These are phyloP conservation scores for Microcyclospora tardicrescens DNA, from an alignment of 2,329 filamentous ascomycete species.

Conservation along the genomic window DNA sequence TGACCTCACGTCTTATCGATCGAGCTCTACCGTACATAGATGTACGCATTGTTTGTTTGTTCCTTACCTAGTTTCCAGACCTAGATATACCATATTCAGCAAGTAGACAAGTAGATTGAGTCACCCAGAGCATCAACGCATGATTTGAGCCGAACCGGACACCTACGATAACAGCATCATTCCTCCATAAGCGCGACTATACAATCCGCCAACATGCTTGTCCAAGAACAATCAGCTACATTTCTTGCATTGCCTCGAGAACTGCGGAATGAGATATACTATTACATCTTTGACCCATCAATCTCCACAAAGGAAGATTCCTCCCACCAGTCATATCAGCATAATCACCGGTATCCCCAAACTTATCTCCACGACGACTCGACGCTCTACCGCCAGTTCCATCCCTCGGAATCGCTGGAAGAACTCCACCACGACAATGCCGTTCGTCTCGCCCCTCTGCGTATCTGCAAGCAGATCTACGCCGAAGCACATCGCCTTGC, in stretches of 20 bases:
- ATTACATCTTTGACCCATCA: conserved; percentile 13
- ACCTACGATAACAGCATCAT: too few species aligned
- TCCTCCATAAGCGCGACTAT: too few species aligned
- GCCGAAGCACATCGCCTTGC: conserved; percentile 20
- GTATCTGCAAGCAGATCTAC: conserved; percentile 16
- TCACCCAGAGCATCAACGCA: too few species aligned
- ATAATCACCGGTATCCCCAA: conserved; percentile 2
- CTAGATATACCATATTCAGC: too few species aligned
- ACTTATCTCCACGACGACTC: conserved; percentile 6
- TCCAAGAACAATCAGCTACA: conserved; percentile 6
- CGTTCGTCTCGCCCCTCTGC: conserved; percentile 9
- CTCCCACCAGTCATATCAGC: not conserved
- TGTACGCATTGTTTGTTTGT: not conserved
- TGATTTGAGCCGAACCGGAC: too few species aligned
- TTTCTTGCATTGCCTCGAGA: conserved; percentile 18
- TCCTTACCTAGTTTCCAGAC: too few species aligned
- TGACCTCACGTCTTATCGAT: not conserved
- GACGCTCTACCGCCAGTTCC: conserved; percentile 1
- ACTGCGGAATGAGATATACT: conserved; percentile 18
- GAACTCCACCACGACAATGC: conserved; percentile 2
- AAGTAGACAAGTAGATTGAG: too few species aligned
- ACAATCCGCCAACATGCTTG: too few species aligned
- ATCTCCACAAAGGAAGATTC: conserved; percentile 2
- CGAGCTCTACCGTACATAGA: not conserved
- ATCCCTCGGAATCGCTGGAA: conserved; percentile 2